These are phyloP conservation scores for Fusarium albidum DNA, from an alignment of 2,329 filamentous ascomycete genomes.

Conservation along the genomic window DNA sequence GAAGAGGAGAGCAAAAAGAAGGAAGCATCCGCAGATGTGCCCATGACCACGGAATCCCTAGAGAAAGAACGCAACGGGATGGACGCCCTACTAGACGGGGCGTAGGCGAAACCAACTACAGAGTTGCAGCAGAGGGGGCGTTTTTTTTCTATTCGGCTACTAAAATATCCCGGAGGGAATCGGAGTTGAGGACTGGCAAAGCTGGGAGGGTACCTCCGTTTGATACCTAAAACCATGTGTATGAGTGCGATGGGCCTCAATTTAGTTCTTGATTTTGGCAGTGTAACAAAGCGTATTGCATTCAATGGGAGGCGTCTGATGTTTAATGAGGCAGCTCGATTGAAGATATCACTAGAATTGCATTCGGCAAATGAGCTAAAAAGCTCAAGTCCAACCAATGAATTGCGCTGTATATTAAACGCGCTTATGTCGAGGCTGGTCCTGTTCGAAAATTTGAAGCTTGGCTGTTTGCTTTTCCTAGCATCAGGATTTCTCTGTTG, in stretches of 20 bases:
- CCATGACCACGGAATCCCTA: constrained; percentile 52
- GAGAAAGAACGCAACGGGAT: constrained; percentile 57
- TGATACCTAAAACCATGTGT: constrained; percentile 5
- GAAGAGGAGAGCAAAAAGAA: constrained; percentile 54
- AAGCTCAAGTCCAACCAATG: too few relatives aligned
- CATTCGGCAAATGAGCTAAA: too few relatives aligned
- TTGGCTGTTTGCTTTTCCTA: too few relatives aligned
- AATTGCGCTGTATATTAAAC: too few relatives aligned
- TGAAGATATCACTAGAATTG: too few relatives aligned
- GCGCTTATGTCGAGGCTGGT: too few relatives aligned
- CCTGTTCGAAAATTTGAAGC: too few relatives aligned
- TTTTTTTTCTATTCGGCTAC: constrained; percentile 32
- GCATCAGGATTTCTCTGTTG: too few relatives aligned
- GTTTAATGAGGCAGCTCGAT: neutral
- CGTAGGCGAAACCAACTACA: constrained; percentile 39
- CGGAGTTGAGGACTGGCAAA: constrained; percentile 31
- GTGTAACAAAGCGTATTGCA: constrained; percentile 23
- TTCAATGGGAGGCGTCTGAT: constrained; percentile 16
- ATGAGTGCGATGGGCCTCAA: constrained; percentile 21
- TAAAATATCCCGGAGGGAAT: constrained; percentile 31
- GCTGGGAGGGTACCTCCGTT: neutral
- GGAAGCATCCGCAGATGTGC: constrained; percentile 40
- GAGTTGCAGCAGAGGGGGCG: constrained; percentile 28
- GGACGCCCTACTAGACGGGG: constrained; percentile 55
- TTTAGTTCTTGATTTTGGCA: constrained; percentile 6